Conservation (phyloP, 2,329 filamentous ascomycete genomes). For the Aspergillus fumigatus region DNA sequence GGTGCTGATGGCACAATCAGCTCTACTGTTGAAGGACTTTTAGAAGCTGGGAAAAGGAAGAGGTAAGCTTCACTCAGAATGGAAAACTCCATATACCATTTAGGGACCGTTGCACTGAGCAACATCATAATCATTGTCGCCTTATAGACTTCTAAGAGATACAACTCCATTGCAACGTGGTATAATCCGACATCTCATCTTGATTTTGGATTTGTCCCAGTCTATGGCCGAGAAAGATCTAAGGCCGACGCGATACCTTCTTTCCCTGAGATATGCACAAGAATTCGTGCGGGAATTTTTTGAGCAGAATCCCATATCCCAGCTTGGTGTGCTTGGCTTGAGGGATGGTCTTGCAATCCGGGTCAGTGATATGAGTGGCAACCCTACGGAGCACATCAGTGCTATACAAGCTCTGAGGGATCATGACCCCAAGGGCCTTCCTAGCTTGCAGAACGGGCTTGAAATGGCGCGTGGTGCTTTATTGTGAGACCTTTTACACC, state of each 20-base stretch:
- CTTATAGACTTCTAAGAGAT: slow-evolving; percentile 72
- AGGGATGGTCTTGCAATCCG: slow-evolving; percentile 82
- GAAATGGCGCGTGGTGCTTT: slow-evolving; percentile 90
- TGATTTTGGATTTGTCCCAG: slow-evolving; percentile 86
- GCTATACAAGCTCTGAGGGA: slow-evolving; percentile 64
- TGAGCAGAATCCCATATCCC: slow-evolving; percentile 96
- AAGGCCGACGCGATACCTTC: slow-evolving; percentile 77
- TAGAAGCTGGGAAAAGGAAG: slow-evolving; percentile 79
- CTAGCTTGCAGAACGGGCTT: slow-evolving; percentile 86
- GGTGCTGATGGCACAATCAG: slow-evolving; percentile 74
- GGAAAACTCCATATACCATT: background rate
- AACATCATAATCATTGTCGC: background rate
- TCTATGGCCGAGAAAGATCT: slow-evolving; percentile 96
- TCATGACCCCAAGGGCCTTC: slow-evolving; percentile 67
- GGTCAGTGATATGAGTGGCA: slow-evolving; percentile 85
- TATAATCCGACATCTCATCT: slow-evolving; percentile 92
- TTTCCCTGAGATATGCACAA: slow-evolving; percentile 75
- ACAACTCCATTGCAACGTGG: slow-evolving; percentile 93
- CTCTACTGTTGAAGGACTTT: slow-evolving; percentile 63
- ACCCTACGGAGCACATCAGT: slow-evolving; percentile 81
- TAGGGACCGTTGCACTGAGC: slow-evolving; percentile 14
- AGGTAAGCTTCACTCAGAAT: slow-evolving; percentile 41
- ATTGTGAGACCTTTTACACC: slow-evolving; percentile 53
- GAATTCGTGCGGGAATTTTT: slow-evolving; percentile 94
- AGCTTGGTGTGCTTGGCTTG: slow-evolving; percentile 90